These are phyloP conservation scores for Dalbergia cochinchinensis DNA, from an alignment of 306 rosid species.

Conservation along the genomic window DNA sequence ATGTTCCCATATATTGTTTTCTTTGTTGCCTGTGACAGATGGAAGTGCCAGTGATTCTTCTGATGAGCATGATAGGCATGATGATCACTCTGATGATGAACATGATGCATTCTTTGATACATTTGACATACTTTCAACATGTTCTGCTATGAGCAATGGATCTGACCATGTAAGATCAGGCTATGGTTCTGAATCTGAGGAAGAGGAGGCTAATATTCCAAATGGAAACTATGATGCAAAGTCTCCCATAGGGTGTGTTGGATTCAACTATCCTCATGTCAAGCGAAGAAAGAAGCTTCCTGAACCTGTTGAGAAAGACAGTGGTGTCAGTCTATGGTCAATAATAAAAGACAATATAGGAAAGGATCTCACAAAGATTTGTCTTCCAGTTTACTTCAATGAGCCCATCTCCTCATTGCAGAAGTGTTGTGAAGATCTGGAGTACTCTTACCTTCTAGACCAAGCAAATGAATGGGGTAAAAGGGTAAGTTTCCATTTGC, in stretches of 20 bases:
- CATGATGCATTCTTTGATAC: slow-evolving; percentile 84
- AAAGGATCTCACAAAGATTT: slow-evolving; percentile 90
- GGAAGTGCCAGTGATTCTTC: slow-evolving; percentile 85
- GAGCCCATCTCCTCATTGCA: slow-evolving; percentile 92
- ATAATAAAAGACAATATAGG: slow-evolving; percentile 92
- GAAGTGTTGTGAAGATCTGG: slow-evolving; percentile 92
- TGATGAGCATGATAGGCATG: slow-evolving; percentile 77
- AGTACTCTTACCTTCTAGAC: slow-evolving; percentile 84
- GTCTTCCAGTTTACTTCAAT: slow-evolving; percentile 94
- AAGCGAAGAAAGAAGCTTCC: slow-evolving; percentile 84
- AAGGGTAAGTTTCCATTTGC: slow-evolving; percentile 62
- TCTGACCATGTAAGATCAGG: slow-evolving; percentile 38
- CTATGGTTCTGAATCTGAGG: slow-evolving; percentile 65
- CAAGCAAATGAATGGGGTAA: slow-evolving; percentile 85
- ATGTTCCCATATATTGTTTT: no score
- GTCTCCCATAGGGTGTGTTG: slow-evolving; percentile 58
- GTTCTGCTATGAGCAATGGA: slow-evolving; percentile 64
- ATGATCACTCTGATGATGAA: slow-evolving; percentile 81
- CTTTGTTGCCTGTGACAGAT: slow-evolving; percentile 52
- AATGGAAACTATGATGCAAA: slow-evolving; percentile 55
- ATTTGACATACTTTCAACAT: slow-evolving; percentile 70
- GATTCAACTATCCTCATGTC: slow-evolving; percentile 64
- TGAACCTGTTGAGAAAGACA: slow-evolving; percentile 88
- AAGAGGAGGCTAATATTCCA: slow-evolving; percentile 42
- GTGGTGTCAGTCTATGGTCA: slow-evolving; percentile 89